These are phyloP conservation scores for Neurospora sp. DNA, from an alignment of 495 filamentous ascomycete genomes.

Conservation along the genomic window DNA sequence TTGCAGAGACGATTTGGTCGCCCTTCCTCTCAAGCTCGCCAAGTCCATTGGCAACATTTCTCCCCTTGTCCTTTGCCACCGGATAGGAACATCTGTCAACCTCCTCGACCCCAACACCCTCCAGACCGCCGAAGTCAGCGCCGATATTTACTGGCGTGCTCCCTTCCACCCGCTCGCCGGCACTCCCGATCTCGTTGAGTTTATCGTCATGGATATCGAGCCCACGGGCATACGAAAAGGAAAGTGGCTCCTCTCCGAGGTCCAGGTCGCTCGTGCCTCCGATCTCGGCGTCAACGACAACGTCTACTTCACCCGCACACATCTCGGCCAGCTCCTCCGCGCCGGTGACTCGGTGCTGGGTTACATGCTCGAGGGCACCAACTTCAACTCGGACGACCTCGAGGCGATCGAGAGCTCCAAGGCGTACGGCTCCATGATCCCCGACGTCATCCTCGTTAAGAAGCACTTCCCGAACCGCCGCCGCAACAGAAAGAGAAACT, in stretches of 20 bases:
- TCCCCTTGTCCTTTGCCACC: slow-evolving; percentile 57
- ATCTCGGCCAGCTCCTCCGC: slow-evolving; percentile 79
- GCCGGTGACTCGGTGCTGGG: slow-evolving; percentile 87
- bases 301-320: slow-evolving; percentile 79
- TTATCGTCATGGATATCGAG: slow-evolving; percentile 92
- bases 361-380: slow-evolving; percentile 76
- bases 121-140: slow-evolving; percentile 75
- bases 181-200: slow-evolving; percentile 77
- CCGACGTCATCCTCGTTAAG: slow-evolving; percentile 92
- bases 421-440: slow-evolving; percentile 63
- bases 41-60: slow-evolving; percentile 75
- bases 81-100: slow-evolving; percentile 83
- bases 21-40: slow-evolving; percentile 81
- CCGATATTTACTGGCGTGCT: slow-evolving; percentile 73
- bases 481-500: slow-evolving; percentile 72
- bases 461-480: slow-evolving; percentile 84
- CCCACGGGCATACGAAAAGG: slow-evolving; percentile 63
- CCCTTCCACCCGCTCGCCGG: slow-evolving; percentile 81
- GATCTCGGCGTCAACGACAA: slow-evolving; percentile 83
- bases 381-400: slow-evolving; percentile 80
- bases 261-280: slow-evolving; percentile 73
- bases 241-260: slow-evolving; percentile 75
- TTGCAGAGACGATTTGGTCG: slow-evolving; percentile 93
- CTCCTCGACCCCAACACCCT: slow-evolving; percentile 85
- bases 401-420: slow-evolving; percentile 67